Evolutionary conservation across 2,329 filamentous ascomycete species (phyloP).

Genomic region (Xylaria sp.): DNA sequence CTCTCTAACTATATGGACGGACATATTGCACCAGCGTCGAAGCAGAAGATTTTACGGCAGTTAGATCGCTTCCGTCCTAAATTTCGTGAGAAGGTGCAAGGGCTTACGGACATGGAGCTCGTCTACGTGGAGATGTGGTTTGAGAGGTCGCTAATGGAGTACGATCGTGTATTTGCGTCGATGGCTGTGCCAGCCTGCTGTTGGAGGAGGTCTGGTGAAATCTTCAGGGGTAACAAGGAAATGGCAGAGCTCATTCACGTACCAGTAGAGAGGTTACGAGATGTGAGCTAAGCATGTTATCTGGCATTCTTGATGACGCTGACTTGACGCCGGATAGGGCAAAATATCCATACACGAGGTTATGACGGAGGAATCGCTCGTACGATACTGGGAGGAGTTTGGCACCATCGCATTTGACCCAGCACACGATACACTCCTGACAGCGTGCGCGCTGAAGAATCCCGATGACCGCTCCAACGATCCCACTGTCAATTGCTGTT

Average conservation of each 20-base stretch:
- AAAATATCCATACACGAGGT: conserved; percentile 96
- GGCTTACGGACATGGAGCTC: conserved; percentile 90
- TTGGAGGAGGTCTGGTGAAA: conserved; percentile 96
- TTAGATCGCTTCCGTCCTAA: conserved; percentile 94
- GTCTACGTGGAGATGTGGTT: conserved; percentile 99
- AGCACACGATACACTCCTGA: conserved; percentile 92
- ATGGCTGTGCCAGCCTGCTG: conserved; percentile 99
- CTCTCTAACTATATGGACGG: conserved; percentile 92
- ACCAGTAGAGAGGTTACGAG: conserved; percentile 87
- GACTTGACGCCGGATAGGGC: conserved; percentile 66
- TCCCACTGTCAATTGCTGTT: conserved; percentile 88
- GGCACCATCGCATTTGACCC: conserved; percentile 96
- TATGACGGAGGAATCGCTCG: conserved; percentile 91
- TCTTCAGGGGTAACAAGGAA: conserved; percentile 96
- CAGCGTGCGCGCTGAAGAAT: conserved; percentile 89
- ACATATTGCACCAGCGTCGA: conserved; percentile 82
- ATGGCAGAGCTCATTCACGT: conserved; percentile 98
- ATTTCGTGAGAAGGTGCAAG: conserved; percentile 94
- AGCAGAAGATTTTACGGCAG: conserved; percentile 91
- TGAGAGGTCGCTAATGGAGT: conserved; percentile 94
- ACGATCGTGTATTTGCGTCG: conserved; percentile 96
- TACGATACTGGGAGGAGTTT: conserved; percentile 99
- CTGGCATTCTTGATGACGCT: conserved; percentile 11
- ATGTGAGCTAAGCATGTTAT: conserved; percentile 69
- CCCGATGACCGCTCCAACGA: conserved; percentile 76